Evolutionary conservation across 2,329 filamentous ascomycete species (phyloP), one percentile per base, ranked within the genome.

Genomic region (Aspergillus japonicus): DNA sequence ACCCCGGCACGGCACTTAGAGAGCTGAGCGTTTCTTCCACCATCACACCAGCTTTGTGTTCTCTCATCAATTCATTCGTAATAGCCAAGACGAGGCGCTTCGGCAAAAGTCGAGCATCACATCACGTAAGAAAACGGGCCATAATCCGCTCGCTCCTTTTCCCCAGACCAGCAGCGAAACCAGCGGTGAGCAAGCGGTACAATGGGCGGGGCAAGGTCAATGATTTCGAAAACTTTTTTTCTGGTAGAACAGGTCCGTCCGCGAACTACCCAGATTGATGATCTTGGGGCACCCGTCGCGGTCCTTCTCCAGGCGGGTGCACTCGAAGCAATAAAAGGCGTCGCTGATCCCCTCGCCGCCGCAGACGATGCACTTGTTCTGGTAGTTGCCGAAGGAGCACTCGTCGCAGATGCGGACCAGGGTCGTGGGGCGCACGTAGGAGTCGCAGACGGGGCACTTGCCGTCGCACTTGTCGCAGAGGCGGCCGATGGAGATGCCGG

Each of bases 401-500:
- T 99, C 95, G 82, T 99, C 95, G 83, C 95, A 99, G 81, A 99
- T 98, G 73, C 94, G 92, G 62, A 96, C 95, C 59, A 98, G 89
- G 8, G 95, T 98, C 29, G 95, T 99, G 12, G 95, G 95, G 16
- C 95, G 93, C 65, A 99, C 95, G 85, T 99, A 99, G 62, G 91
- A 96, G 77, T 99, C 95, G 87, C 95, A 99, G 62, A 99, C 93
- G 66, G 95, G 95, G 73, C 95, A 99, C 83, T 99, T 99, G 78
- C 95, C 95, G 81, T 99, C 95, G 83, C 95, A 99, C 82, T 99
- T 99, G 82, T 99, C 95, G 85, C 95, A 99, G 75, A 99, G 91
- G 59, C 95, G 93, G 75, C 95, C 95, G 85, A 99, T 96, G 72
- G 93, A 91, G 76, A 98, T 97, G 80, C 95, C 95, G 62, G 94